Evolutionary conservation across 371 early-diverging fungal species (phyloP), one percentile per base, ranked within the genome.

Genomic region (Mucor ambiguus): DNA sequence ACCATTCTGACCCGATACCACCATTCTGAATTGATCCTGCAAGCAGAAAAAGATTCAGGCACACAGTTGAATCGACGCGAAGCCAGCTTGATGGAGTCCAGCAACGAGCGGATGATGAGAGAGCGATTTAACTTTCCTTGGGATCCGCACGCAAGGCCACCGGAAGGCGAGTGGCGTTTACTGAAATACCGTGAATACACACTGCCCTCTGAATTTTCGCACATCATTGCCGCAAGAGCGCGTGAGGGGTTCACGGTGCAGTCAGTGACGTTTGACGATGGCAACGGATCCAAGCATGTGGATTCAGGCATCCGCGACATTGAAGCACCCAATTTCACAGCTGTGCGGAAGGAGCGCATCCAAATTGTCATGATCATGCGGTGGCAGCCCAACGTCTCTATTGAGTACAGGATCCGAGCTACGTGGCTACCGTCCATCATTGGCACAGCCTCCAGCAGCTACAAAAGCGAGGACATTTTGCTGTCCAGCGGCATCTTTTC

Each of bases 321-420:
- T 20, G 67, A 73, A 58, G 71, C 72, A 0, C 37, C 68, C 0
- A 71, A 77, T 62, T 55, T 72, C 11, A 66, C 71, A 4, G 24
- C 74, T 3, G 61, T 77, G 5, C 72, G 67, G n/a, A 81, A 81
- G 44, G 88, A 88, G 60, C 86, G 88, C 49, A 82, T 93, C 9
- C 87, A 88, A 48, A 81, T 95, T 32, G 82, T 81, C 41, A 78
- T 96, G 75, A 80, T 83, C 26, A 68, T 94, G 70, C 87, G 87
- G 5, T 96, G 96, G 96, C 90, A 94, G 28, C 94, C 95, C 1
- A 92, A 94, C 68, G 90, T 97, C 30, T 91, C 90, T 0, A 88
- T 98, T 29, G 90, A 92, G 33, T 97, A 97, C 78, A 87, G 90
- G 44, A 89, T 97, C 61, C 71, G 76, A 11, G 83, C 81, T 5